A percentile compares a stretch with the other conserved stretches of the same genome.
Evolutionary conservation across 1,139 yeast species (phyloP).

Genomic region (Sugiyamaella novakii): DNA sequence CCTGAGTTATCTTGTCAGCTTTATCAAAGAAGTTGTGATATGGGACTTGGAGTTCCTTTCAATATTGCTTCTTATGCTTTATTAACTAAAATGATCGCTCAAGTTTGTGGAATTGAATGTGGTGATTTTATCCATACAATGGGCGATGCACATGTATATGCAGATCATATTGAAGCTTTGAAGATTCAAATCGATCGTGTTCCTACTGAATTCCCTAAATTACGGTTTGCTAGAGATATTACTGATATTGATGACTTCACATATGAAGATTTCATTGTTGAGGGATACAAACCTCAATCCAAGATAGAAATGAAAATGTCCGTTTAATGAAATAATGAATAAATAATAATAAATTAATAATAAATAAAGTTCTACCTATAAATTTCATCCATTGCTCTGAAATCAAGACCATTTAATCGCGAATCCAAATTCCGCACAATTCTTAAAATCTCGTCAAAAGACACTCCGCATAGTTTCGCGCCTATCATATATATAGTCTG

Average conservation of each 20-base stretch:
- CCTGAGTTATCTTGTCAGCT: conserved; percentile 82
- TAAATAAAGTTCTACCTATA: background rate
- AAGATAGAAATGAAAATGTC: conserved; percentile 87
- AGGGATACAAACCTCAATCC: conserved; percentile 76
- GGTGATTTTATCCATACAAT: conserved; percentile 93
- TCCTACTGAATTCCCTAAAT: conserved; percentile 80
- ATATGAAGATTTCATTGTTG: conserved; percentile 81
- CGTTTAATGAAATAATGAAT: conserved; percentile 38
- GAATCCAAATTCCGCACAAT: background rate
- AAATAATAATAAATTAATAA: conserved; percentile 13
- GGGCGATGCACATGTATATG: conserved; percentile 96
- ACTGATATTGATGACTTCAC: conserved; percentile 80
- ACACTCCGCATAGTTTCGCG: conserved; percentile 8
- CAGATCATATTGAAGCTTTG: conserved; percentile 89
- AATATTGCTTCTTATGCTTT: conserved; percentile 96
- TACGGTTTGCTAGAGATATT: conserved; percentile 67
- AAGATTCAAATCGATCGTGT: conserved; percentile 71
- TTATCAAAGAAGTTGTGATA: conserved; percentile 98
- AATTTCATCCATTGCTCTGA: conserved; percentile 1
- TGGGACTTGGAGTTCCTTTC: conserved; percentile 98
- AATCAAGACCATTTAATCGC: conserved; percentile 5
- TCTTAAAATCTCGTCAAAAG: background rate
- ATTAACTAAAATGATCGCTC: conserved; percentile 92
- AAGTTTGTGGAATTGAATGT: conserved; percentile 88
- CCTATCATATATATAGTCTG: conserved; percentile 2